Percentiles rank a stretch among this genome's conserved stretches.
Evolutionary conservation across 257 asterid species (phyloP).

Genomic region (Nicotiana paniculata): DNA sequence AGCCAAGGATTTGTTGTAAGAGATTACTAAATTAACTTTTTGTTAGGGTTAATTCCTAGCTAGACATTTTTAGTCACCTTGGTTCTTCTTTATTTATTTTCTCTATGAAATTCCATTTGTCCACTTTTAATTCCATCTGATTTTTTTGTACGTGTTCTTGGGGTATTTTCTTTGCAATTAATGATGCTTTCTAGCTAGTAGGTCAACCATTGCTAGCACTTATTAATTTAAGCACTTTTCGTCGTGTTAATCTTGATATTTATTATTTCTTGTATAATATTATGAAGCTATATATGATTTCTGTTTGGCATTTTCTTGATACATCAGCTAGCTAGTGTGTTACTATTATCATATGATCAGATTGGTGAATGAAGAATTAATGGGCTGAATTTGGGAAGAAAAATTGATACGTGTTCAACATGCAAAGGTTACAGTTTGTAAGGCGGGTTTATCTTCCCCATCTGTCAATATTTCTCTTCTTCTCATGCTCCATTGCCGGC

Average conservation of each 20-base stretch:
- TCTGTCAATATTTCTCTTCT: slow-evolving; percentile 24
- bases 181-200: not conserved
- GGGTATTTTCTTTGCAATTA: not conserved
- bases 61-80: not conserved
- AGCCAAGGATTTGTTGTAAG: slow-evolving; percentile 2
- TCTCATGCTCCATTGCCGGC: slow-evolving; percentile 19
- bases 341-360: not conserved
- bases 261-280: not conserved
- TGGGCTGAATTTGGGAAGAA: not conserved
- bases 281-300: not conserved
- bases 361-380: not conserved
- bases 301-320: not conserved
- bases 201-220: not conserved
- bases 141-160: not conserved
- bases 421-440: slow-evolving; percentile 23
- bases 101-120: not conserved
- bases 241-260: not conserved
- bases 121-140: not conserved
- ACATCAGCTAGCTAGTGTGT: not conserved
- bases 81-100: not conserved
- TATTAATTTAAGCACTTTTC: too few species aligned
- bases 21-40: not conserved
- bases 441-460: not conserved
- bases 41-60: not conserved
- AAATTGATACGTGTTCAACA: slow-evolving; percentile 31